Percentiles rank a stretch among this genome's conserved stretches.
Conservation (phyloP, 257 asterid genomes). For the Thymus quinquecostatus region DNA sequence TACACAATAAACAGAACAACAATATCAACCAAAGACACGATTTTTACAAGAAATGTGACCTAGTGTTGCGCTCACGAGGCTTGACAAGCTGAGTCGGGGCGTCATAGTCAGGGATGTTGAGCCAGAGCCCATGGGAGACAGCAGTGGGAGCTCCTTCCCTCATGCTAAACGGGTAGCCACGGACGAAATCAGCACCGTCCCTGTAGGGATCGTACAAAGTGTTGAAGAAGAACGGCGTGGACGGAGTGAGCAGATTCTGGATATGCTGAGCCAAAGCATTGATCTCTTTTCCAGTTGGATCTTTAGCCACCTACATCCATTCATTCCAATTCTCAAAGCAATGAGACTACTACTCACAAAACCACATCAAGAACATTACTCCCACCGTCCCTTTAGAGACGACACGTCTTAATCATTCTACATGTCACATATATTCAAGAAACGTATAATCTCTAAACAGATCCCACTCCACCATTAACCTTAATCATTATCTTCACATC, state of each 20-base stretch:
- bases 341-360: background rate
- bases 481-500: background rate
- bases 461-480: background rate
- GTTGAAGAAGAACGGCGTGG: slow-evolving; percentile 62
- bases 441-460: background rate
- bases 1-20: background rate
- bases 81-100: slow-evolving; percentile 66
- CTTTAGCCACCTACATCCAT: slow-evolving; percentile 47
- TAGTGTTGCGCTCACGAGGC: slow-evolving; percentile 58
- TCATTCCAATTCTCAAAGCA: background rate
- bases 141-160: slow-evolving; percentile 62
- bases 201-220: slow-evolving; percentile 56
- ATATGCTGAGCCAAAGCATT: slow-evolving; percentile 57
- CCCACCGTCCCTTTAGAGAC: no score
- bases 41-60: slow-evolving; percentile 31
- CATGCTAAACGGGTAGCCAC: slow-evolving; percentile 60
- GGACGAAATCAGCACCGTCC: slow-evolving; percentile 60
- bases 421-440: no score
- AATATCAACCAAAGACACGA: background rate
- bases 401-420: no score
- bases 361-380: no score
- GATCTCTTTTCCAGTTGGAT: slow-evolving; percentile 58
- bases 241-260: slow-evolving; percentile 45
- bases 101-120: slow-evolving; percentile 60
- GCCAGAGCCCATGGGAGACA: slow-evolving; percentile 65